These are phyloP conservation scores for Camelina laxa DNA, from an alignment of 345 rosid species.

Conservation along the genomic window DNA sequence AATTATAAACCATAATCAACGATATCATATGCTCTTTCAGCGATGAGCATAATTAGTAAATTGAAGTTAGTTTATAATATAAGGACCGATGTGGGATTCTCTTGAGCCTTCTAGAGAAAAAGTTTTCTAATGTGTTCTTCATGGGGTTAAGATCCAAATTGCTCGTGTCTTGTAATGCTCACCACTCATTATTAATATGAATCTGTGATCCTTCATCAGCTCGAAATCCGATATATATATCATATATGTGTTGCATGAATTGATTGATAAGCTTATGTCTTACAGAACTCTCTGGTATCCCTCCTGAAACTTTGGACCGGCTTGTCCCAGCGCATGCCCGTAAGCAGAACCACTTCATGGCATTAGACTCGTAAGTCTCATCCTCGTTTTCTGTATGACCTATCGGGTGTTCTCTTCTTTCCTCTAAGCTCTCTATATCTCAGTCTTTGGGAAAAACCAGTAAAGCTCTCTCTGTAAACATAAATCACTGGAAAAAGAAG, in stretches of 20 bases:
- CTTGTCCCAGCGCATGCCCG: conserved; percentile 86
- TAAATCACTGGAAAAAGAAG: neutral
- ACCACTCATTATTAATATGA: neutral
- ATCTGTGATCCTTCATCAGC: neutral
- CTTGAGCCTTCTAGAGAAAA: too few species aligned
- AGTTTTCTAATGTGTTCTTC: neutral
- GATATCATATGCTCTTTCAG: neutral
- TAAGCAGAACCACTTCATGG: conserved; percentile 90
- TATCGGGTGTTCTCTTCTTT: neutral
- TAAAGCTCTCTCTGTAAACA: conserved; percentile 21
- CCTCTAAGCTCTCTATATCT: conserved; percentile 12
- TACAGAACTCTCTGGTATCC: conserved; percentile 73
- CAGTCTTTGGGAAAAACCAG: conserved; percentile 10
- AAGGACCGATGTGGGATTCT: neutral
- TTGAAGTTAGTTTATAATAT: neutral
- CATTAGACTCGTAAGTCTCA: conserved; percentile 57
- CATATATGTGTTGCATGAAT: neutral
- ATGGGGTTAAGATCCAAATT: neutral
- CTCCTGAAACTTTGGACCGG: conserved; percentile 59
- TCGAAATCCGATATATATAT: neutral
- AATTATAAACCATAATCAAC: neutral
- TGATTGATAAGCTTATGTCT: neutral
- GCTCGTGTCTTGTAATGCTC: neutral
- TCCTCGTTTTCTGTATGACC: neutral
- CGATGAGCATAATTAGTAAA: neutral